These are phyloP conservation scores for Tetraselmis chui DNA, from an alignment of 139 green algal genomes.

Conservation along the genomic window DNA sequence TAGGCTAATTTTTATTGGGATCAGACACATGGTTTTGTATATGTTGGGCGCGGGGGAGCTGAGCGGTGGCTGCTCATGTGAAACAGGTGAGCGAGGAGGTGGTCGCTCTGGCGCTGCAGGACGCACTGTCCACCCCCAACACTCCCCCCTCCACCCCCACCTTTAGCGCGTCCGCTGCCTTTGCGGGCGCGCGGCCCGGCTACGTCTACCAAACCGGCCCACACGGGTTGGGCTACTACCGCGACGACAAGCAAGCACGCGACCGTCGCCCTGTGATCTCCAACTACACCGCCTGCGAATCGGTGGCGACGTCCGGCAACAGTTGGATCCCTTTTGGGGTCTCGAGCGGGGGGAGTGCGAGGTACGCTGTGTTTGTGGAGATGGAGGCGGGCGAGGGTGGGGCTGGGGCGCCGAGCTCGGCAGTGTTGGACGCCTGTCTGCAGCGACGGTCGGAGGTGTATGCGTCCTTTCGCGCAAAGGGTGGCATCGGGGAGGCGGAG, in stretches of 20 bases:
- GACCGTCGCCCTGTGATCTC: neutral
- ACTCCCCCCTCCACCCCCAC: neutral
- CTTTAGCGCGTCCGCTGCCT: neutral
- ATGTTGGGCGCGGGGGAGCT: no score
- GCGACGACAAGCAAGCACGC: neutral
- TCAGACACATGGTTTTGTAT: no score
- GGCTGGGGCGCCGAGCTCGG: neutral
- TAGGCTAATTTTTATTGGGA: no score
- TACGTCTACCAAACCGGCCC: neutral
- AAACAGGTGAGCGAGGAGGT: neutral
- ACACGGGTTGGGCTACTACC: neutral
- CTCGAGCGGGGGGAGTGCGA: no score
- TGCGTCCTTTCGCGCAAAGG: neutral
- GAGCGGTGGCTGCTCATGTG: no score
- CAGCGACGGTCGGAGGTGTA: neutral
- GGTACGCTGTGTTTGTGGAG: neutral
- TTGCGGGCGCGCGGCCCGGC: neutral
- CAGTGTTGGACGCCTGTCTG: neutral
- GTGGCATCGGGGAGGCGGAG: neutral
- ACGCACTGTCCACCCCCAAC: neutral
- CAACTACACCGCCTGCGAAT: neutral
- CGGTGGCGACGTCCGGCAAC: no score
- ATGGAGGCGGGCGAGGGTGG: neutral
- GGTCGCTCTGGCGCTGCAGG: neutral
- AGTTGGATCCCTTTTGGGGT: no score